Conservation (phyloP, 1,284 basidiomycete species). For the Phellopilus nigrolimitatus region DNA sequence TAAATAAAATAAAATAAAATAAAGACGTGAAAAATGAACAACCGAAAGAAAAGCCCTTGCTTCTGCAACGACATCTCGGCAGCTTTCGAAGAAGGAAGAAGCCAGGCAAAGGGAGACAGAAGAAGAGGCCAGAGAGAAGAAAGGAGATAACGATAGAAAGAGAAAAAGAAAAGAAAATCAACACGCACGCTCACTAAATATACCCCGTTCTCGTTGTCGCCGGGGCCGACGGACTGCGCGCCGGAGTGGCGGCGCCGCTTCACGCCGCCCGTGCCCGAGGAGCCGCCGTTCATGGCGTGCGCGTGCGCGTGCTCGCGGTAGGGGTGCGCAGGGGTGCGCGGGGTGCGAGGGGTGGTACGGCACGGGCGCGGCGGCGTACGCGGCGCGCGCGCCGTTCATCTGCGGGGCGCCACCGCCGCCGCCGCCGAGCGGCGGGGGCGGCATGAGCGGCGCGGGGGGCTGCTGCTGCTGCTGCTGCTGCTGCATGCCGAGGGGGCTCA, state of each 20-base stretch:
- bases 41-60: too few relatives aligned
- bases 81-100: neutral
- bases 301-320: neutral
- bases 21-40: too few relatives aligned
- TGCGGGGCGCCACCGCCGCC: neutral
- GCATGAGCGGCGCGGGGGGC: too few relatives aligned
- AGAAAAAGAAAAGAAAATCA: too few relatives aligned
- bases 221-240: neutral
- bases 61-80: neutral
- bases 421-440: neutral
- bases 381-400: neutral
- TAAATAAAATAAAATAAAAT: too few relatives aligned
- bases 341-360: neutral
- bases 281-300: too few relatives aligned
- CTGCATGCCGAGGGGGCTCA: neutral
- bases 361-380: neutral
- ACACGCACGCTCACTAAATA: neutral
- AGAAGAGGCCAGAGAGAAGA: neutral
- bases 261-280: neutral
- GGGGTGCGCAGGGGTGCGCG: neutral
- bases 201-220: neutral
- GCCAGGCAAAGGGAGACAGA: neutral
- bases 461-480: too few relatives aligned
- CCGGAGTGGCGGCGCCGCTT: neutral
- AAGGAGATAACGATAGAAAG: too few relatives aligned